Base-by-base conservation (phyloP, 2,329 filamentous ascomycete species). In the Arthrobotrys sinensis region DNA sequence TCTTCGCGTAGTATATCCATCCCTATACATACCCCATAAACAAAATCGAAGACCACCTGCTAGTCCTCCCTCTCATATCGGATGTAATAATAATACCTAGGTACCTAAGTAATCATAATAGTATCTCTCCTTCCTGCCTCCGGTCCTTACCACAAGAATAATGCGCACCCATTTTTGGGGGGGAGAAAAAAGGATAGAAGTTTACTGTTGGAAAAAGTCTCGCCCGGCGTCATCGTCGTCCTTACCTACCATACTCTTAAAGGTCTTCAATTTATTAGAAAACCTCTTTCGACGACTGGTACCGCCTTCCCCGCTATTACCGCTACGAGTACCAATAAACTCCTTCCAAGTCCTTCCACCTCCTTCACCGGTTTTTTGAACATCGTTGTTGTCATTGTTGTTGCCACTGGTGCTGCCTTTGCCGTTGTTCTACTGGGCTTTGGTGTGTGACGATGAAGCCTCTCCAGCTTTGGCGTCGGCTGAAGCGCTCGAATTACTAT, bases 401-500 rank as follows among this genome's bases (percentile, higher is more conserved):
- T 34, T 38, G 14, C 46, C 70, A 65, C 45, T 28, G 24, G 46
- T 53, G n/a, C 38, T n/a, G 55, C 55, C 45, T 34, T 34, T 43
- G 28, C 64, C 62, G 19, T 28, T 32, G 68, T 52, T 69, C 72
- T 76, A 76, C 65, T 66, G 53, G 40, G 69, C 57, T 60, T 77
- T 77, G 66, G 52, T 50, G 40, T 70, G 73, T 12, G 73, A 55
- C 48, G 73, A 66, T 43, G 55, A 60, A 43, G 55, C 34, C 10
- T 40, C 55, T n/a, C 7, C 52, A 46, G 67, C 71, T 57, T 66
- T 69, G 46, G 68, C 36, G 38, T 45, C 70, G 52, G 45, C 50
- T 3, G 68, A 62, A 14, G 63, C 50, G 38, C 76, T 79, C 7
- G 63, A 69, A 50, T 71, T 79, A 38, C 76, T 69, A 36, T 69